Evolutionary conservation across 768 basidiomycete species (phyloP), one percentile per base, ranked within the genome.

Genomic region (Russula earlei): DNA sequence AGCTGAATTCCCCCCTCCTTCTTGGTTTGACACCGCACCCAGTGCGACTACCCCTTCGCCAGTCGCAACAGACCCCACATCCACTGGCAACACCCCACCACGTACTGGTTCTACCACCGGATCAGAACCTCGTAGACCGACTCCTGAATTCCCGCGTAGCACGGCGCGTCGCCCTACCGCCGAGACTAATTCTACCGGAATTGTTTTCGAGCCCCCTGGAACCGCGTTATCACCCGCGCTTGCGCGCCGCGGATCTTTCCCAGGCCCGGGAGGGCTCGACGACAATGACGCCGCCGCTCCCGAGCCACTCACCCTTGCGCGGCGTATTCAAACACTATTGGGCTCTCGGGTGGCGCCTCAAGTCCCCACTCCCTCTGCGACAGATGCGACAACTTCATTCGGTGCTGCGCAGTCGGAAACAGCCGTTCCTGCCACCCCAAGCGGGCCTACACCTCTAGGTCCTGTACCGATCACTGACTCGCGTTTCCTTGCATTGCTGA

Each of bases 281-380:
- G 24, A 19, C 17, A 58, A 56, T n/a, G 55, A 42, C 19, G 33
- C 25, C 42, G n/a, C 37, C 3, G 60, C 66, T 19, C 67, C 73
- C 2, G 77, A 76, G 53, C 69, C 78, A 0, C 64, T 66, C 31
- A 72, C 73, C 1, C 71, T 85, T 19, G 78, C 79, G 5, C 70
- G 72, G 51, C 75, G 68, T 54, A 77, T 84, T 41, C 82, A 81
- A 62, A 68, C 71, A 11, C 65, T 83, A n/a, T 69, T 83, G 37
- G 67, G 75, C 49, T 77, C 77, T 37, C 71, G 63, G 34, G 62
- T 65, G 27, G 37, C 65, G 58, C 40, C 59, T 58, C 36, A 38
- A 11, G 36, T 36, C 4, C 60, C 59, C 59, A 55, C 56, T 9
- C 63, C 66, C 36, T 34, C 65, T 41, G 62, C n/a, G 5, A 34